Evolutionary conservation across 805 yeast species (phyloP).

Genomic region (Sporopachydermia lactativora): DNA sequence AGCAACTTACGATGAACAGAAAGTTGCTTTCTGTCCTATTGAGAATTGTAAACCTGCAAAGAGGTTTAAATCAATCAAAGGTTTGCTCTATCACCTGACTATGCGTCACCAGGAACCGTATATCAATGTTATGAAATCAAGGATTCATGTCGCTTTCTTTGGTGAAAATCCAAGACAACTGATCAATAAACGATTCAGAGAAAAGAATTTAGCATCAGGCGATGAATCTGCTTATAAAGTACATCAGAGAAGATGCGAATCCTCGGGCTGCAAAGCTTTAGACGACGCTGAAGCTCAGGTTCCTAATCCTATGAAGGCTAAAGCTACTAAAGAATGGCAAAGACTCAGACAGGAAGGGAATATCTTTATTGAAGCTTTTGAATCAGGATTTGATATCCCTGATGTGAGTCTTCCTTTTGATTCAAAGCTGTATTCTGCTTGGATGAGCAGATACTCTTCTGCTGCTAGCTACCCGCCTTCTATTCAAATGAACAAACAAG

Average conservation of each 20-base stretch:
- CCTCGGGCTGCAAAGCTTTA: background rate
- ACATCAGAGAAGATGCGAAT: background rate
- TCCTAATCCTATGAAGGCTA: conserved; percentile 1
- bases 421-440: background rate
- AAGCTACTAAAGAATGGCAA: background rate
- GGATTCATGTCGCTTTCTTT: background rate
- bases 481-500: background rate
- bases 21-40: background rate
- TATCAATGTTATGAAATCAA: background rate
- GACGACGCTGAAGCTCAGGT: background rate
- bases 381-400: background rate
- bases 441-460: background rate
- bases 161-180: background rate
- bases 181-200: background rate
- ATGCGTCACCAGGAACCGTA: background rate
- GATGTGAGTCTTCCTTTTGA: background rate
- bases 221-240: conserved; percentile 1
- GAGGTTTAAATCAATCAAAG: conserved; percentile 1
- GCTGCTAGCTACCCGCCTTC: background rate
- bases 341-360: background rate
- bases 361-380: background rate
- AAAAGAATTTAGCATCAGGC: background rate
- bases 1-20: background rate
- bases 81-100: background rate
- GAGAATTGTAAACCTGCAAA: background rate